Percentiles rank a stretch among this genome's conserved stretches.
These are phyloP conservation scores for Erodium texanum DNA, from an alignment of 441 rosid genomes.

Conservation along the genomic window DNA sequence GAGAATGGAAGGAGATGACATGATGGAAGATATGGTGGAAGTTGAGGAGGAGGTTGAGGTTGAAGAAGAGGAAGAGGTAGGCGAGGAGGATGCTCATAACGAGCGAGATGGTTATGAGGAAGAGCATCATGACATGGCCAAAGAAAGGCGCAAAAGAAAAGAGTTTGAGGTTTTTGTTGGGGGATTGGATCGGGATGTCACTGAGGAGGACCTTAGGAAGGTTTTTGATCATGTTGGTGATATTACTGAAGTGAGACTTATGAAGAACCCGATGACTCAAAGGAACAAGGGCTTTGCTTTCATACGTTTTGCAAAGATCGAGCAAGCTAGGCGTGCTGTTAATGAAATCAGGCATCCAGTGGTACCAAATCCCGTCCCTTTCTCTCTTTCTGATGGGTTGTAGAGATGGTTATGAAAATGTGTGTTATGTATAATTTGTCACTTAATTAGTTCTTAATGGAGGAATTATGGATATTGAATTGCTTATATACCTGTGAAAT, in stretches of 20 bases:
- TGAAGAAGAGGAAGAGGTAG: slow-evolving; percentile 10
- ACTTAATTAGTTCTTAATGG: no score
- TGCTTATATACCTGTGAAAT: background rate
- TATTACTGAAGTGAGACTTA: slow-evolving; percentile 7
- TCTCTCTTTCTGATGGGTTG: background rate
- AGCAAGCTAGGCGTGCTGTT: slow-evolving; percentile 9
- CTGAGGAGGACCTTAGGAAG: slow-evolving; percentile 4
- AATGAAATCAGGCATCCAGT: slow-evolving; percentile 5
- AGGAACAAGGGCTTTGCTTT: slow-evolving; percentile 8
- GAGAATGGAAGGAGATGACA: background rate
- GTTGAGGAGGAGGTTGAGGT: slow-evolving; percentile 4
- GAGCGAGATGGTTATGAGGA: background rate
- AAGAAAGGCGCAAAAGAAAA: slow-evolving; percentile 6
- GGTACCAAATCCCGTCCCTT: background rate
- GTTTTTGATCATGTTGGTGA: background rate
- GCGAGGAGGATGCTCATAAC: background rate
- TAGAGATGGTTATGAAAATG: background rate
- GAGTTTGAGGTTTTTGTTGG: slow-evolving; percentile 9
- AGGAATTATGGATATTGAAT: background rate
- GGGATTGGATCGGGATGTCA: slow-evolving; percentile 9
- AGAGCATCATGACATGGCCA: slow-evolving; percentile 5
- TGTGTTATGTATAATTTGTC: background rate
- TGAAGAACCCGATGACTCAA: slow-evolving; percentile 6
- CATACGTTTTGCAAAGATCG: slow-evolving; percentile 1
- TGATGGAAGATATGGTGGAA: slow-evolving; percentile 3